These are phyloP conservation scores for Diplodia sapinea DNA, from an alignment of 2,329 filamentous ascomycete species.

Conservation along the genomic window DNA sequence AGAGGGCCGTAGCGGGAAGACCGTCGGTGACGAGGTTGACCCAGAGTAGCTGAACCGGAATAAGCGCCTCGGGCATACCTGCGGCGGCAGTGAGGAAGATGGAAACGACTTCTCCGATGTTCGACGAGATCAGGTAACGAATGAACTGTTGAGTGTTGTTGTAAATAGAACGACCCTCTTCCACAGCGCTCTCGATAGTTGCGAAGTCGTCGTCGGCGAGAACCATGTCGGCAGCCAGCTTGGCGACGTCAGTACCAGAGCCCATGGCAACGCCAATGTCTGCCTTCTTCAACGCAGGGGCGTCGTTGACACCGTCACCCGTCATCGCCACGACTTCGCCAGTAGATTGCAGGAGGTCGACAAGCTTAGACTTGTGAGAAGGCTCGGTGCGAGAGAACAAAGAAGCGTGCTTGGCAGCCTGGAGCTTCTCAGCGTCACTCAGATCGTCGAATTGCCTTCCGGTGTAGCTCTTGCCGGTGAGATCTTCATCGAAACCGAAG, in stretches of 20 bases:
- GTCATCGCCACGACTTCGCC: constrained; percentile 99
- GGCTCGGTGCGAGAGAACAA: constrained; percentile 97
- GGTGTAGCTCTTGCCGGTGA: constrained; percentile 91
- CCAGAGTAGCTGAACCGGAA: constrained; percentile 97
- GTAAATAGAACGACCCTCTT: constrained; percentile 97
- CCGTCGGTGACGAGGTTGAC: constrained; percentile 98
- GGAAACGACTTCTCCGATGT: constrained; percentile 98
- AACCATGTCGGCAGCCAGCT: constrained; percentile 97
- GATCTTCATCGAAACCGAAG: constrained; percentile 80
- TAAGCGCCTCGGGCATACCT: constrained; percentile 96
- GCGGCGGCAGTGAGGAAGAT: constrained; percentile 97
- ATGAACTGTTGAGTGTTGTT: constrained; percentile 99
- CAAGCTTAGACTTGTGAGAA: constrained; percentile 94
- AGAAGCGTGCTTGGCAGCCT: constrained; percentile 83
- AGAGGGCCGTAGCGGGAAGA: constrained; percentile 91
- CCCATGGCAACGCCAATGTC: constrained; percentile 99
- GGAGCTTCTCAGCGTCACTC: constrained; percentile 76
- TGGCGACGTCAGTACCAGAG: constrained; percentile 94
- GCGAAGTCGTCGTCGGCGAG: constrained; percentile 98
- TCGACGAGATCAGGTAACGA: constrained; percentile 97
- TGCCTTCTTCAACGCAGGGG: constrained; percentile 95
- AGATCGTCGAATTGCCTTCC: constrained; percentile 93
- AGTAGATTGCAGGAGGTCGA: constrained; percentile 90
- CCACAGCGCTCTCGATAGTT: constrained; percentile 93
- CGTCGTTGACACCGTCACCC: constrained; percentile 97